These are phyloP conservation scores for Pseudovirgaria hyperparasitica DNA, from an alignment of 2,329 filamentous ascomycete species.

Conservation along the genomic window DNA sequence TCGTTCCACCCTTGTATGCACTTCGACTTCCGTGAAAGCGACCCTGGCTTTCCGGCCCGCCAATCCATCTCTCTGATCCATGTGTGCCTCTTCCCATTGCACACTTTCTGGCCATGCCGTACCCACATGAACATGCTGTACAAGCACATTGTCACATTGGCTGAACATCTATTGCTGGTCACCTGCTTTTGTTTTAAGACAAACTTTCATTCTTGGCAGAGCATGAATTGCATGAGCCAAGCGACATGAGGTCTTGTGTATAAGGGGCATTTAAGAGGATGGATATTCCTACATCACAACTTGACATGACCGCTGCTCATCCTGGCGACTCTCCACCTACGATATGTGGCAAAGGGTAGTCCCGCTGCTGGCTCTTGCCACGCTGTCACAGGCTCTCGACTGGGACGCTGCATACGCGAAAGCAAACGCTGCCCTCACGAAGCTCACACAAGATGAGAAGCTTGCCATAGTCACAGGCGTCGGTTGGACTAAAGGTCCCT, in stretches of 20 bases:
- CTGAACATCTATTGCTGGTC: too few species aligned
- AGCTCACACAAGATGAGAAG: slow-evolving; percentile 27
- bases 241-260: slow-evolving; percentile 23
- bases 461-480: slow-evolving; percentile 24
- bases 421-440: slow-evolving; percentile 25
- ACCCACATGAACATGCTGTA: too few species aligned
- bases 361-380: slow-evolving; percentile 4
- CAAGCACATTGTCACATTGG: too few species aligned
- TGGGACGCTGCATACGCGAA: slow-evolving; percentile 29
- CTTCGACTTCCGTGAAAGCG: too few species aligned
- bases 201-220: too few species aligned
- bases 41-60: too few species aligned
- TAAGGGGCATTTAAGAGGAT: slow-evolving; percentile 17
- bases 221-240: slow-evolving; percentile 19
- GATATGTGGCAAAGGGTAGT: slow-evolving; percentile 10
- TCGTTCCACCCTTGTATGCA: too few species aligned
- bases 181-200: too few species aligned
- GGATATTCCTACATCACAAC: slow-evolving; percentile 1
- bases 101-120: too few species aligned
- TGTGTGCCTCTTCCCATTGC: too few species aligned
- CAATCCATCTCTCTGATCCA: too few species aligned
- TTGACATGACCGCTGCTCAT: not conserved
- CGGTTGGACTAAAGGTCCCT: slow-evolving; percentile 20
- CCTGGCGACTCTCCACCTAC: not conserved
- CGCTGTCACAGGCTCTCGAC: slow-evolving; percentile 12